phyloP scores from a whole-genome alignment of 2,329 filamentous ascomycete genomes.

The Aspergillus sp. region DNA sequence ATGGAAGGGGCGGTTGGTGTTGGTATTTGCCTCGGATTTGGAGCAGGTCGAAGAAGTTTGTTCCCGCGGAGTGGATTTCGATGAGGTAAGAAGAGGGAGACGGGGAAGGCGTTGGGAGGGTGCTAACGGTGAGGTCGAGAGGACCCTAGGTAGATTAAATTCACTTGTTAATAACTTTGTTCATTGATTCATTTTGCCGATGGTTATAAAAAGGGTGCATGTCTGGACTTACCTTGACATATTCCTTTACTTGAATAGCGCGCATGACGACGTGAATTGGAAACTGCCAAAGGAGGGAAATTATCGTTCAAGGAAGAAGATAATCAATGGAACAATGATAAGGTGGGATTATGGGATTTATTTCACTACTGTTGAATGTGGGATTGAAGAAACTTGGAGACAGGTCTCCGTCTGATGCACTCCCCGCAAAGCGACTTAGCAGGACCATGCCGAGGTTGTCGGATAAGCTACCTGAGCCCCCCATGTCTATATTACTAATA shows the following conservation, averaged over 20 bases:
- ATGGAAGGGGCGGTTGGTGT: slow-evolving; percentile 82
- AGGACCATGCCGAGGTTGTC: slow-evolving; percentile 10
- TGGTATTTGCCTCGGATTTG: slow-evolving; percentile 97
- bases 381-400: background rate
- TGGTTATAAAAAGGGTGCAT: slow-evolving; percentile 4
- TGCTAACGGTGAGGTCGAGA: slow-evolving; percentile 71
- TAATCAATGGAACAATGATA: background rate
- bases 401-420: background rate
- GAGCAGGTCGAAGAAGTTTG: slow-evolving; percentile 96
- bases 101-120: slow-evolving; percentile 73
- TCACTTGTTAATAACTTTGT: background rate
- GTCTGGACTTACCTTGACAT: slow-evolving; percentile 63
- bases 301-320: background rate
- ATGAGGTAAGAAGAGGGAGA: slow-evolving; percentile 77
- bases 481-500: background rate
- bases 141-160: slow-evolving; percentile 59
- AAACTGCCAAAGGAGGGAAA: background rate
- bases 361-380: background rate
- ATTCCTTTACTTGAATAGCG: slow-evolving; percentile 71
- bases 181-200: background rate
- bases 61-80: slow-evolving; percentile 79
- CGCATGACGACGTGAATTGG: slow-evolving; percentile 58
- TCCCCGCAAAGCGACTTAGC: background rate
- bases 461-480: background rate
- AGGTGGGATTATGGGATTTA: background rate